Evolutionary conservation across 2,329 filamentous ascomycete species (phyloP).

Genomic region (Emericellopsis atlantica): DNA sequence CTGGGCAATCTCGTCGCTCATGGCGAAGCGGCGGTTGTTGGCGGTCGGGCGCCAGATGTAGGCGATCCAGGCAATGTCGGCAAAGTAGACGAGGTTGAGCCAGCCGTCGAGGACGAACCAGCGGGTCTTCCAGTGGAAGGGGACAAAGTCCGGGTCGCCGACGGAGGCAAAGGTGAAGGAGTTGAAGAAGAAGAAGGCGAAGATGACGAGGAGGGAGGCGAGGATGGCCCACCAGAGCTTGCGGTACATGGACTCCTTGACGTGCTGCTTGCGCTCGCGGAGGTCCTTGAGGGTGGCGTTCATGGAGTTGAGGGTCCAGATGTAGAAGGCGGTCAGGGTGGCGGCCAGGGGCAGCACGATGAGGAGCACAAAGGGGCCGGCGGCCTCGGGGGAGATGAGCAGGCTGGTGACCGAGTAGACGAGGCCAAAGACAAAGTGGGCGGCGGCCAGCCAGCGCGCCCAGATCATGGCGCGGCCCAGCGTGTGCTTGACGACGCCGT

Average conservation of each 20-base stretch:
- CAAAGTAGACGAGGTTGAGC: conserved; percentile 92
- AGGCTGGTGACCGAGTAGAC: conserved; percentile 87
- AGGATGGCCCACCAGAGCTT: conserved; percentile 98
- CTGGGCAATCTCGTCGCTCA: conserved; percentile 98
- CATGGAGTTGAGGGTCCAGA: conserved; percentile 95
- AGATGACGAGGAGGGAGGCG: conserved; percentile 84
- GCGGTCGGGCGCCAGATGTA: conserved; percentile 95
- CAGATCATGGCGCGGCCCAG: conserved; percentile 90
- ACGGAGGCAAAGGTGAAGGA: conserved; percentile 86
- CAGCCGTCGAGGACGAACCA: conserved; percentile 98
- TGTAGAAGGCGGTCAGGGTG: conserved; percentile 91
- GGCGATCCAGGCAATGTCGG: conserved; percentile 83
- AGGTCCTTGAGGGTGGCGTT: conserved; percentile 93
- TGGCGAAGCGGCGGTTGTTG: conserved; percentile 94
- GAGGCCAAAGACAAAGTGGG: conserved; percentile 89
- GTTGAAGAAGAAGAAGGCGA: conserved; percentile 98
- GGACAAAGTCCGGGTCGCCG: conserved; percentile 78
- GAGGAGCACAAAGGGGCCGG: conserved; percentile 73
- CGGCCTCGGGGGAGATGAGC: conserved; percentile 76
- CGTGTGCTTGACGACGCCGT: conserved; percentile 90
- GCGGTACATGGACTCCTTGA: conserved; percentile 92
- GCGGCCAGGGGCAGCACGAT: conserved; percentile 86
- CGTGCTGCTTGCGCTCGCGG: conserved; percentile 83
- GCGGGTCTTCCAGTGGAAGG: conserved; percentile 90
- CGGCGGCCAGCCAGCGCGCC: conserved; percentile 79